These are phyloP conservation scores for Bipolaris zeicola DNA, from an alignment of 2,329 filamentous ascomycete species.

Conservation along the genomic window DNA sequence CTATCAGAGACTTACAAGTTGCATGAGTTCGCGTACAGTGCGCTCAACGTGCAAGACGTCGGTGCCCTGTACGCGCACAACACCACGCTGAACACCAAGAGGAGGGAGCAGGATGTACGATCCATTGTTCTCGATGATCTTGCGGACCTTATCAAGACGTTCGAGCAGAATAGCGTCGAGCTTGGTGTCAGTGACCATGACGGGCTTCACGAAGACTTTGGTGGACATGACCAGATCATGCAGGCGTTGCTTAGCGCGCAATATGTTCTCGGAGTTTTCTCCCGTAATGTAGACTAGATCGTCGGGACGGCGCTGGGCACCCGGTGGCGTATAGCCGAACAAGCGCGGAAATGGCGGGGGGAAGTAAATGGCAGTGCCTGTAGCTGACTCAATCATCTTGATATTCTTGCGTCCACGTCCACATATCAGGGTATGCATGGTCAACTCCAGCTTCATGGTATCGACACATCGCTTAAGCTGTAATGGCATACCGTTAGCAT, in stretches of 20 bases:
- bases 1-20: constrained; percentile 65
- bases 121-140: constrained; percentile 96
- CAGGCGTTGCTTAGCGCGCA: constrained; percentile 87
- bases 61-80: constrained; percentile 88
- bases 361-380: constrained; percentile 97
- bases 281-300: constrained; percentile 96
- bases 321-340: constrained; percentile 85
- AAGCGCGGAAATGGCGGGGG: constrained; percentile 91
- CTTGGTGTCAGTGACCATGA: constrained; percentile 86
- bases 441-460: constrained; percentile 79
- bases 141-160: constrained; percentile 93
- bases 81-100: constrained; percentile 80
- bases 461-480: constrained; percentile 78
- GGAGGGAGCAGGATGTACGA: constrained; percentile 93
- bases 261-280: constrained; percentile 80
- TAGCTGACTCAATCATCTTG: constrained; percentile 94
- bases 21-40: constrained; percentile 95
- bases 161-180: constrained; percentile 92
- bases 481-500: constrained; percentile 42
- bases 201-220: constrained; percentile 83
- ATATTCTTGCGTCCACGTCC: constrained; percentile 96
- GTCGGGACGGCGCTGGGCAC: constrained; percentile 79
- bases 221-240: constrained; percentile 82
- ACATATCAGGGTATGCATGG: constrained; percentile 89
- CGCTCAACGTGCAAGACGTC: constrained; percentile 94